Conservation (phyloP, 2,329 filamentous ascomycete species). For the Ophiostoma australiae region DNA sequence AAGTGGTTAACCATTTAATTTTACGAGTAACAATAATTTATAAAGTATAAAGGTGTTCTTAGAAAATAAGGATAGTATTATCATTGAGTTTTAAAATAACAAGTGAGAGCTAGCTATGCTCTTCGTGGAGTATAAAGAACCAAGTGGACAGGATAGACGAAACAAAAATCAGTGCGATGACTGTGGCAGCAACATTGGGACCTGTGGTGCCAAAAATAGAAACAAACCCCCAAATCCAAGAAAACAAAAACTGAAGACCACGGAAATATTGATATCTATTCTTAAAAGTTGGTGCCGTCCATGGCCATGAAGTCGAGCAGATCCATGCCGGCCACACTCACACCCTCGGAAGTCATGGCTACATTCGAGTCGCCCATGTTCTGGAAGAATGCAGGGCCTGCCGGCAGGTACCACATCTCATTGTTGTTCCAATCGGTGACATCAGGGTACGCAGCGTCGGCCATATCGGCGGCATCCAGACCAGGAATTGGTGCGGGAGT, state of each 20-base stretch:
- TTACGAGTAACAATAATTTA: too few species aligned
- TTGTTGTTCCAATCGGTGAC: slow-evolving; percentile 50
- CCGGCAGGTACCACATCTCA: slow-evolving; percentile 64
- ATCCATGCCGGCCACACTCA: slow-evolving; percentile 62
- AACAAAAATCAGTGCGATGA: not conserved
- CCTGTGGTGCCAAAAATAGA: too few species aligned
- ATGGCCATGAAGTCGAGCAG: slow-evolving; percentile 64
- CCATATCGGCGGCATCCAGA: slow-evolving; percentile 34
- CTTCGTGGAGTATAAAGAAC: not conserved
- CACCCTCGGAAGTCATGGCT: slow-evolving; percentile 62
- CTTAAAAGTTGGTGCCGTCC: slow-evolving; percentile 9
- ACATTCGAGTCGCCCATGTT: slow-evolving; percentile 58
- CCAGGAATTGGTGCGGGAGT: slow-evolving; percentile 40
- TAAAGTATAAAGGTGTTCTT: too few species aligned
- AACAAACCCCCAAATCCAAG: not conserved
- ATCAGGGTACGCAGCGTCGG: slow-evolving; percentile 44
- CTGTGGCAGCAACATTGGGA: not conserved
- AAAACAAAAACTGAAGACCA: not conserved
- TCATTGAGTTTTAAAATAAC: not conserved
- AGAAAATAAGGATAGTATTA: too few species aligned
- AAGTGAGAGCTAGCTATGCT: not conserved
- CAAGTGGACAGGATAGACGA: not conserved
- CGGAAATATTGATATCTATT: not conserved
- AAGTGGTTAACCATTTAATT: too few species aligned
- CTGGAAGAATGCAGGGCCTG: slow-evolving; percentile 60